Evolutionary conservation across 140 eudicot genomes (phyloP).

Genomic region (Anethum foeniculum): DNA sequence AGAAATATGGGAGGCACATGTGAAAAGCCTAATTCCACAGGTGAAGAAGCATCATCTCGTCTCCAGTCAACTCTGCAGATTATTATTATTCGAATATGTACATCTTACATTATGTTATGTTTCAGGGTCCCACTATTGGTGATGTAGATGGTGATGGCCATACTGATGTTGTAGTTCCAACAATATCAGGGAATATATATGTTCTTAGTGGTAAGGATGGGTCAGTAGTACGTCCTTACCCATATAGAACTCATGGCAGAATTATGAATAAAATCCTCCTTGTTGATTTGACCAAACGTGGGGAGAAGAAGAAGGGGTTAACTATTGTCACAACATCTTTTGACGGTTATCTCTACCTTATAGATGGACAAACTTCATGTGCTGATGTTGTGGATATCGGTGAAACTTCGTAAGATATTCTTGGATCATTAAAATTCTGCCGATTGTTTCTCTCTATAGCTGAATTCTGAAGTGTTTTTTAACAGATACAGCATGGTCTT

Average conservation of each 20-base stretch:
- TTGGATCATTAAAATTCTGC: neutral
- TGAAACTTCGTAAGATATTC: conserved; percentile 83
- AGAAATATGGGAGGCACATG: conserved; percentile 84
- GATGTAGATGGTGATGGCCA: conserved; percentile 98
- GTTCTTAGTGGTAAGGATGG: conserved; percentile 95
- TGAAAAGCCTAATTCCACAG: conserved; percentile 93
- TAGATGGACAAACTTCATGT: conserved; percentile 94
- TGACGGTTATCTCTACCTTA: conserved; percentile 92
- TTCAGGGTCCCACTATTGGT: conserved; percentile 78
- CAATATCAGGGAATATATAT: conserved; percentile 84
- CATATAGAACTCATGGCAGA: conserved; percentile 97
- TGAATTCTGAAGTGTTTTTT: conserved; percentile 9
- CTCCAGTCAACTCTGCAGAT: neutral
- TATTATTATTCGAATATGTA: neutral
- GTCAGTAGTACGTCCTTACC: conserved; percentile 69
- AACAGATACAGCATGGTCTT: conserved; percentile 97
- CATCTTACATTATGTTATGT: neutral
- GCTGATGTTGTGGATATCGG: conserved; percentile 99
- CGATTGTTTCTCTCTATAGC: neutral
- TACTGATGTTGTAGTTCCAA: conserved; percentile 90
- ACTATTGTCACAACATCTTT: conserved; percentile 83
- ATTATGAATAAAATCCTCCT: conserved; percentile 87
- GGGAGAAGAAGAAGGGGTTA: conserved; percentile 86
- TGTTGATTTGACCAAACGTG: conserved; percentile 77
- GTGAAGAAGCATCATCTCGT: conserved; percentile 20